Evolutionary conservation across 1,284 basidiomycete species (phyloP), one percentile per base, ranked within the genome.

Genomic region (Papiliotrema terrestris): DNA sequence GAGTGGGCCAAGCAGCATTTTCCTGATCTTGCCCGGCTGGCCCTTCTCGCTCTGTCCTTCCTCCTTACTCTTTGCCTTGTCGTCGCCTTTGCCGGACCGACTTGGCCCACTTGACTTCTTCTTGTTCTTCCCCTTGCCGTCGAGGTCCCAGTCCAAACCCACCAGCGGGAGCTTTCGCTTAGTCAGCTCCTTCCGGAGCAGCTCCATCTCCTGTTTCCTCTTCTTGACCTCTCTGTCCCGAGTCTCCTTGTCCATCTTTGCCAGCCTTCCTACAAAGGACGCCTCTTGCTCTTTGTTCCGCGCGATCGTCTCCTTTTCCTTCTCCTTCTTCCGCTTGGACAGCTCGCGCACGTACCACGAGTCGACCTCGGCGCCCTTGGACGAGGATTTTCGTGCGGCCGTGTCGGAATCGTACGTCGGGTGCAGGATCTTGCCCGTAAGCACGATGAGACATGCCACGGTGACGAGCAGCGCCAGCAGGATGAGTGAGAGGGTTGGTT

Each of bases 341-440:
- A 60, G 43, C 42, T 60, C 58, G 9, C 51, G 41, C 20, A 49
- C 26, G 6, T 51, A 36, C 58, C 58, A 60, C 8, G 58, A 25
- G n/a, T 55, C 52, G 9, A 52, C 32, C 2, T 54, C 51, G 22
- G 35, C n/a, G 14, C 44, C 56, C 17, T 50, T 39, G 26, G 25
- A 38, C 9, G 39, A 25, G 8, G 49, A 19, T 3, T 37, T 19
- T 19, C 36, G 23, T 3, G 17, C 26, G 9, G 41, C 20, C 11
- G 48, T 49, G 11, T 65, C 62, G 4, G 46, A 25, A 42, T 67
- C 66, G 47, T 71, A 71, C 23, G 56, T 59, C 8, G 29, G 19
- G 14, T 57, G 45, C 8, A 71, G 48, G 38, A 66, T 43, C 3
- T 62, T 49, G 17, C 64, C 63, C 1, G 55, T 23, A 4, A 60